These are phyloP conservation scores for Hibiscus mutabilis DNA, from an alignment of 345 rosid species.

Conservation along the genomic window DNA sequence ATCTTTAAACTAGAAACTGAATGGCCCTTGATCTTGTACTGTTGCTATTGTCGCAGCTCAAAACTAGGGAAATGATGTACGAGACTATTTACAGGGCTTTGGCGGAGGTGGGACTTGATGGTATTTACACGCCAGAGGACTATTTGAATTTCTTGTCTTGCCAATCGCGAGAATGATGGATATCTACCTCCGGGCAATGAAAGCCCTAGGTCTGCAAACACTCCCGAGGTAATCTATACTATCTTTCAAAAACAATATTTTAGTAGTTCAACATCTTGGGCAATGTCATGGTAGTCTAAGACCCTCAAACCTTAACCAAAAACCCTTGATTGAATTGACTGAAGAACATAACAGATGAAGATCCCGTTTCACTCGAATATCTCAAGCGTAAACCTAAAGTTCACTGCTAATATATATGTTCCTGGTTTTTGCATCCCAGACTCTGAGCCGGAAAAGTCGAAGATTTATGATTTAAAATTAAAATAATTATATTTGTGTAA, in stretches of 20 bases:
- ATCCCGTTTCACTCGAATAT: neutral
- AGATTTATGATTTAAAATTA: constrained; percentile 18
- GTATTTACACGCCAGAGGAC: constrained; percentile 62
- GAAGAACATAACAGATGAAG: neutral
- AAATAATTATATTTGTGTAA: no score
- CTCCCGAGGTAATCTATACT: constrained; percentile 55
- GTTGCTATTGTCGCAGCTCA: constrained; percentile 47
- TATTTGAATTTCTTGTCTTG: constrained; percentile 93
- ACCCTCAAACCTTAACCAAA: neutral
- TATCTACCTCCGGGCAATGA: constrained; percentile 10
- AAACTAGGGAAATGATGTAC: constrained; percentile 99
- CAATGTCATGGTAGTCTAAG: neutral
- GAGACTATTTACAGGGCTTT: constrained; percentile 82
- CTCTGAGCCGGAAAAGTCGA: constrained; percentile 47
- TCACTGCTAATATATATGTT: neutral
- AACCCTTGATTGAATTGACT: neutral
- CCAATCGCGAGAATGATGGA: constrained; percentile 60
- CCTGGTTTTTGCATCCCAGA: constrained; percentile 32
- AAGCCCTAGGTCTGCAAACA: constrained; percentile 39
- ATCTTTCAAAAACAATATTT: constrained; percentile 5
- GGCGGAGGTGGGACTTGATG: constrained; percentile 76
- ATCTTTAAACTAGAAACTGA: neutral
- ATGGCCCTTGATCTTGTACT: neutral
- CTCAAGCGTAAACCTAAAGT: neutral
- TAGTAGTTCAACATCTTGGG: neutral